Percentiles rank a stretch among this genome's conserved stretches.
Conservation (phyloP, 2,329 filamentous ascomycete species). For the Fusarium pilosicola region DNA sequence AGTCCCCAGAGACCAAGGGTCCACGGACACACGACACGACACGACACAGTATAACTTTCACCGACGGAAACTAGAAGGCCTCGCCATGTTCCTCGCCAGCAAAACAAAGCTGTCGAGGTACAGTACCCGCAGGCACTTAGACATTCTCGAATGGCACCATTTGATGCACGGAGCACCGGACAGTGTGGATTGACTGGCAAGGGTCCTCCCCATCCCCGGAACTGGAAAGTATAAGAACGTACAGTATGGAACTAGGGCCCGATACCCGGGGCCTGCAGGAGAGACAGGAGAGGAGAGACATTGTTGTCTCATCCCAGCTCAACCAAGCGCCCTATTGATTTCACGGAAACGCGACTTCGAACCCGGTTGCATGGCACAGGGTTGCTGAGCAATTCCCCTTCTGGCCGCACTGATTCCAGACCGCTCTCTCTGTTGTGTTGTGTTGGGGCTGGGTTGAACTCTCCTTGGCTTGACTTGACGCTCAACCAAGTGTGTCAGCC, state of each 20-base stretch:
- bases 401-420: constrained; percentile 4
- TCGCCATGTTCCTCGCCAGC: constrained; percentile 16
- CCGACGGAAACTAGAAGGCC: constrained; percentile 25
- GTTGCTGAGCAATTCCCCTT: constrained; percentile 25
- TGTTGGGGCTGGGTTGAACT: not conserved
- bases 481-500: not conserved
- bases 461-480: not conserved
- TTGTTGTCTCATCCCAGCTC: constrained; percentile 21
- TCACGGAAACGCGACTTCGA: constrained; percentile 16
- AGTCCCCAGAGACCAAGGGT: not conserved
- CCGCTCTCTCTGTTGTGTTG: constrained; percentile 10
- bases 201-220: constrained; percentile 25
- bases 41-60: constrained; percentile 5
- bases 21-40: not conserved
- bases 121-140: constrained; percentile 2
- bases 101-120: constrained; percentile 14
- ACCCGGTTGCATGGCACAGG: constrained; percentile 22
- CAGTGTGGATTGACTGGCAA: constrained; percentile 24
- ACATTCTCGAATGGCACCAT: constrained; percentile 29
- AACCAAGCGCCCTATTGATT: constrained; percentile 3
- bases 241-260: constrained; percentile 3
- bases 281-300: not conserved
- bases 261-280: not conserved
- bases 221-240: constrained; percentile 29
- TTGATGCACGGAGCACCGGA: constrained; percentile 25